Evolutionary conservation across 1,284 basidiomycete species (phyloP), one percentile per base, ranked within the genome.

Genomic region (Vanrija pseudolonga): DNA sequence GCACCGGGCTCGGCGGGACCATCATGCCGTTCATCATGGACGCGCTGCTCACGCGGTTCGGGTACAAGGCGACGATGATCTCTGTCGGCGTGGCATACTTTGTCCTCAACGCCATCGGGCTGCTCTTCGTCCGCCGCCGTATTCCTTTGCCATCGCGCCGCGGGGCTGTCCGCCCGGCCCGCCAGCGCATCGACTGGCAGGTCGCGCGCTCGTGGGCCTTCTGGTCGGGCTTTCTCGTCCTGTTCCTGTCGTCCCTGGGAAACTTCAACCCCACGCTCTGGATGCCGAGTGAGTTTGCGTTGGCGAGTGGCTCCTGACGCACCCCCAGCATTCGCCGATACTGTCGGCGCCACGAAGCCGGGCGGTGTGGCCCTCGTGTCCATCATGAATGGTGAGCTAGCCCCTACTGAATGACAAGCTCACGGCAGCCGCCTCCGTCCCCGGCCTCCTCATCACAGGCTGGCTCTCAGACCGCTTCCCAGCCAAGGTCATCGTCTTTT

Each of bases 51-150:
- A 47, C 49, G 14, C 44, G 55, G 11, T 69, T 74, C 45, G 74
- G 75, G 11, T 76, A 76, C 66, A 71, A 70, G 43, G 65, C 68
- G 9, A 66, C 72, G 0, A 72, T 76, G 67, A 61, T 72, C 19
- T 56, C 65, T 2, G 47, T 76, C 3, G 73, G 68, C 2, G 18
- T 73, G 15, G 71, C 58, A 2, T 73, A 68, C 42, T 56, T 56
- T 24, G 40, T 67, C 3, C 26, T 74, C 9, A 71, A 69, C 23
- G 56, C 55, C 12, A 39, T 67, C 5, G 64, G 67, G 4, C 57
- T 77, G 14, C 48, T 71, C 3, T 70, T 72, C 40, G 69, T 76
- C 57, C 68, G 68, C 45, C 61, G 69, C 37, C 64, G 76, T 9
- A 63, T 77, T 1, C 74, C 74, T 0, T 39, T 69, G 5, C 38